Conservation (phyloP, 2,329 filamentous ascomycete species). For the Arthrinium phaeospermum region DNA sequence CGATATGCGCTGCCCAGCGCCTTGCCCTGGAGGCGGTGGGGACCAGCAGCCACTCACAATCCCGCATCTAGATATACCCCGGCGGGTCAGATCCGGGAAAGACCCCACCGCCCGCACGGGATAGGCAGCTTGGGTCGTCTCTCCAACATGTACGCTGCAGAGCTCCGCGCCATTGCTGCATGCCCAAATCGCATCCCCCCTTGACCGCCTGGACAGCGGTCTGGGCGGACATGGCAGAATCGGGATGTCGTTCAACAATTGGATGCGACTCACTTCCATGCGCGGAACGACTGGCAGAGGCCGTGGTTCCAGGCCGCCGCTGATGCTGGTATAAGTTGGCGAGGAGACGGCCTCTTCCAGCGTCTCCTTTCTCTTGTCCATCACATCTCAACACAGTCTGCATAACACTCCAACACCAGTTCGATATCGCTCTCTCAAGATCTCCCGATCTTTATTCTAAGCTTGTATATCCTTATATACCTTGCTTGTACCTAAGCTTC, state of each 20-base stretch:
- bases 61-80: slow-evolving; percentile 8
- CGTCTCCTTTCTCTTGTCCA: background rate
- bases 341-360: background rate
- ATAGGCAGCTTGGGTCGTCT: slow-evolving; percentile 2
- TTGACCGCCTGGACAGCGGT: slow-evolving; percentile 18
- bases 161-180: slow-evolving; percentile 13
- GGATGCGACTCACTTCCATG: background rate
- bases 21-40: slow-evolving; percentile 15
- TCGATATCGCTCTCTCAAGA: background rate
- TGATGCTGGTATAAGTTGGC: slow-evolving; percentile 3
- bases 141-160: slow-evolving; percentile 7
- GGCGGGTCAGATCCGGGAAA: slow-evolving; percentile 6
- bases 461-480: slow-evolving; percentile 8
- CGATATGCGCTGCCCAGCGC: slow-evolving; percentile 17
- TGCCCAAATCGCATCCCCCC: background rate
- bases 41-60: slow-evolving; percentile 9
- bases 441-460: background rate
- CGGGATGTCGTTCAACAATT: background rate
- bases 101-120: background rate
- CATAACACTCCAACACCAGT: background rate
- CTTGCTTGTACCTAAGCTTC: slow-evolving; percentile 3
- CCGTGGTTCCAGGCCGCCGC: background rate
- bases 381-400: background rate
- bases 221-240: background rate
- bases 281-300: background rate